A percentile compares a stretch with the other conserved stretches of the same genome.
phyloP scores from a whole-genome alignment of 108 stramenopile genomes.

The Conticribra weissflogii region DNA sequence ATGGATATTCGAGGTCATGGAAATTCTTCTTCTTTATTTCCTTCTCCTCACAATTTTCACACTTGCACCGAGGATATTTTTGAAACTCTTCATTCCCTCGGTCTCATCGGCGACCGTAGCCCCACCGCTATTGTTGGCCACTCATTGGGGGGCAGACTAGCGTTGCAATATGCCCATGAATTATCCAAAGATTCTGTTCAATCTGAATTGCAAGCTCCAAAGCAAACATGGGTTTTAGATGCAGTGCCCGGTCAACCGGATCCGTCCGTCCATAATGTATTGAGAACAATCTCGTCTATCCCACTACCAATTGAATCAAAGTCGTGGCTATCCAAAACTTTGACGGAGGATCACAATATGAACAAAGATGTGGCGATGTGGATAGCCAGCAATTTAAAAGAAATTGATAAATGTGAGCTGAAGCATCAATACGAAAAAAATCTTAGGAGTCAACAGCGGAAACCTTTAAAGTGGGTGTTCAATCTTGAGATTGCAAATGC shows the following conservation, averaged over 20 bases:
- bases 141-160: slow-evolving; percentile 81
- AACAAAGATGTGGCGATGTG: slow-evolving; percentile 42
- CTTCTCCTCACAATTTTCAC: slow-evolving; percentile 43
- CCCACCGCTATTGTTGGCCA: slow-evolving; percentile 73
- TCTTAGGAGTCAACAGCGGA: background rate
- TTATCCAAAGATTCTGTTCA: slow-evolving; percentile 1
- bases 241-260: slow-evolving; percentile 71
- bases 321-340: slow-evolving; percentile 5
- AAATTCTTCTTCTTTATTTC: slow-evolving; percentile 26
- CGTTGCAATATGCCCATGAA: slow-evolving; percentile 64
- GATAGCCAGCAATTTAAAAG: slow-evolving; percentile 55
- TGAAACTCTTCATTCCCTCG: slow-evolving; percentile 45
- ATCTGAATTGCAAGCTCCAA: slow-evolving; percentile 23
- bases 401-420: background rate
- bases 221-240: slow-evolving; percentile 78
- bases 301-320: slow-evolving; percentile 35
- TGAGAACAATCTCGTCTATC: slow-evolving; percentile 56
- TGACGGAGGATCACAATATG: slow-evolving; percentile 29
- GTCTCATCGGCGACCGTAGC: slow-evolving; percentile 12
- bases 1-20: slow-evolving; percentile 85
- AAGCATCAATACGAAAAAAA: background rate
- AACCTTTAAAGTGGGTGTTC: slow-evolving; percentile 66
- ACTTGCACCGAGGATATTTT: slow-evolving; percentile 56
- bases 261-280: slow-evolving; percentile 65
- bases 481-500: slow-evolving; percentile 68